Base-by-base conservation (phyloP, 495 filamentous ascomycete species). In the Choiromyces venosus region DNA sequence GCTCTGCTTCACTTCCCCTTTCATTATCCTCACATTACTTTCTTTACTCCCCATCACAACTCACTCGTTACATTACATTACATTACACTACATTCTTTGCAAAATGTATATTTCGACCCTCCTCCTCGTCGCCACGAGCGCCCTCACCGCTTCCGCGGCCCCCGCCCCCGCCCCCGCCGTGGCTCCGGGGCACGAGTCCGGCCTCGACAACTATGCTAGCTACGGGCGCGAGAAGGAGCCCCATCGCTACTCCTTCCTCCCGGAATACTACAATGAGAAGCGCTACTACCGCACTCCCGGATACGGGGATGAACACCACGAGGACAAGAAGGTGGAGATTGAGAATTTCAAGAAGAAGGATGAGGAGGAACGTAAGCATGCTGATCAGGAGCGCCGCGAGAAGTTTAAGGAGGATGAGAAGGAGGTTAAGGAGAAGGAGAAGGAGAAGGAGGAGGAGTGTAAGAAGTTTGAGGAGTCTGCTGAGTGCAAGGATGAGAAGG, bases 271-370 rank as follows among this genome's bases (percentile, higher is more conserved):
- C 40, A 37, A 68, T 18, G 46, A 37, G 19, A 39, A n/a, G 39
- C 46, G 71, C 16, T 38, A 68, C 36, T 42, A 37, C 71, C 69
- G 72, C 68, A 61, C 42, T 37, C 68, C 38, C 71, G 25, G 33
- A 37, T 69, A 40, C 52, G 40, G 67, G 12, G 18, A 37, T 21
- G 40, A 42, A 21, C 21, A 12, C 37, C n/a, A 16, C 52, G 67
- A 37, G 19, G 29, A 37, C 33, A 69, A 21, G n/a, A n/a, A 37
- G n/a, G n/a, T n/a, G n/a, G n/a, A n/a, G n/a, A n/a, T n/a, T n/a
- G n/a, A n/a, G n/a, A n/a, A n/a, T n/a, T 66, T 8, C 21, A 67
- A 29, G 66, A n/a, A 29, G 52, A 3, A 10, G 12, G 52, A 61
- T 9, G 33, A 16, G 4, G 10, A 61, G 12, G 52, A 33, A 12